phyloP scores from a whole-genome alignment of 1,284 basidiomycete species.

The Moesziomyces antarcticus region DNA sequence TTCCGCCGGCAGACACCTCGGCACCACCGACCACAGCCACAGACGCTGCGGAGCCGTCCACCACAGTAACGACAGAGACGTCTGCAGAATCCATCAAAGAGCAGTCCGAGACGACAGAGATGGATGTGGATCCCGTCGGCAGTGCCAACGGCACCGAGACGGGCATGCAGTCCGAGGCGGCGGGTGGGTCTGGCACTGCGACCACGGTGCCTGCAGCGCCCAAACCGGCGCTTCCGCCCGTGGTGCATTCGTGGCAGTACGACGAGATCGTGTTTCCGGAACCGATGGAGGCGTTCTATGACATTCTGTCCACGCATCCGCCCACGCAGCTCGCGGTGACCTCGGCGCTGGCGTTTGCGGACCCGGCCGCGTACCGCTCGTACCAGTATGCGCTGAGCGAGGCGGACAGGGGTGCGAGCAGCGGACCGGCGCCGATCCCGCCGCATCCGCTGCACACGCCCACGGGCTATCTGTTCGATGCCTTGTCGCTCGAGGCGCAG shows the following conservation, averaged over 20 bases:
- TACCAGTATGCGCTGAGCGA: conserved; percentile 40
- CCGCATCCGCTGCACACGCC: conserved; percentile 64
- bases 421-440: conserved; percentile 13
- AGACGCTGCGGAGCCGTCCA: conserved; percentile 1
- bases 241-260: conserved; percentile 92
- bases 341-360: conserved; percentile 58
- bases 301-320: conserved; percentile 81
- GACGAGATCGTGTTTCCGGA: conserved; percentile 98
- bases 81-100: conserved; percentile 10
- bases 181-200: neutral
- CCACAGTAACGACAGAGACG: neutral
- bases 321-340: conserved; percentile 75
- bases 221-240: conserved; percentile 55
- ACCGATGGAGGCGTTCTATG: conserved; percentile 88
- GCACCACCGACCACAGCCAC: conserved; percentile 15
- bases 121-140: conserved; percentile 33
- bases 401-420: conserved; percentile 3
- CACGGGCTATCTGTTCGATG: conserved; percentile 64
- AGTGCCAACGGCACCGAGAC: conserved; percentile 7
- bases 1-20: conserved; percentile 32
- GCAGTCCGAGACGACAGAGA: conserved; percentile 4
- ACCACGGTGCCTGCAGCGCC: conserved; percentile 4
- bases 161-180: neutral
- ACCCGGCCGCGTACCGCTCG: conserved; percentile 48
- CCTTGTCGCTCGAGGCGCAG: conserved; percentile 84